Conservation (phyloP, 345 rosid species). For the Diplotaxis tenuifolia region DNA sequence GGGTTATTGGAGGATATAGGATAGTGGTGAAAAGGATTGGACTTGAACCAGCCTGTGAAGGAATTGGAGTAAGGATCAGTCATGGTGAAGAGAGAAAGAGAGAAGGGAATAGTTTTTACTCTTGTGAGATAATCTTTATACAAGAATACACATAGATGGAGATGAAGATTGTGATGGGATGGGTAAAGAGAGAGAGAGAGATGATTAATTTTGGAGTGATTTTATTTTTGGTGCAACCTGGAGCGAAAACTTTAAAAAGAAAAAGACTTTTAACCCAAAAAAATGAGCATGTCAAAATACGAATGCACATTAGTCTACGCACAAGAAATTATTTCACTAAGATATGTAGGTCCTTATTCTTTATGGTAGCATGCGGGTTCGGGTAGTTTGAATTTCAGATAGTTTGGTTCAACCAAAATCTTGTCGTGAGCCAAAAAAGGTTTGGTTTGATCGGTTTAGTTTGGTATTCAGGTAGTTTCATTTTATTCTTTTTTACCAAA, state of each 20-base stretch:
- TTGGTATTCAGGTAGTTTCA: too few relatives aligned
- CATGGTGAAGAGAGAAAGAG: constrained; percentile 52
- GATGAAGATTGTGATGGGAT: constrained; percentile 40
- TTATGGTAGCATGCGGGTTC: too few relatives aligned
- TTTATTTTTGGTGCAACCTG: background rate
- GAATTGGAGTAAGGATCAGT: constrained; percentile 80
- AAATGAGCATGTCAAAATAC: constrained; percentile 29
- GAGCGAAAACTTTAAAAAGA: constrained; percentile 27
- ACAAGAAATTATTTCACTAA: background rate
- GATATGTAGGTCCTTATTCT: constrained; percentile 34
- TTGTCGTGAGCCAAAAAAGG: too few relatives aligned
- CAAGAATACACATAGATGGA: constrained; percentile 44
- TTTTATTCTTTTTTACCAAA: too few relatives aligned
- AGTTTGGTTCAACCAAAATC: too few relatives aligned
- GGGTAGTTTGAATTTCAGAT: too few relatives aligned
- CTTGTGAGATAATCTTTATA: constrained; percentile 56
- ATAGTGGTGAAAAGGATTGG: constrained; percentile 47
- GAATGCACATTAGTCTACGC: constrained; percentile 29
- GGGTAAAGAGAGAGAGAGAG: constrained; percentile 25
- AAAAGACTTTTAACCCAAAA: constrained; percentile 10
- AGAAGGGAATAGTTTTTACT: constrained; percentile 34
- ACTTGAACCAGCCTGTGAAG: constrained; percentile 56
- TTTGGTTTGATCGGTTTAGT: too few relatives aligned
- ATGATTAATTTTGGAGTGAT: constrained; percentile 10
- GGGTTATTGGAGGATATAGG: constrained; percentile 40